These are phyloP conservation scores for Xylariaceae sp. DNA, from an alignment of 2,329 filamentous ascomycete genomes.

Conservation along the genomic window DNA sequence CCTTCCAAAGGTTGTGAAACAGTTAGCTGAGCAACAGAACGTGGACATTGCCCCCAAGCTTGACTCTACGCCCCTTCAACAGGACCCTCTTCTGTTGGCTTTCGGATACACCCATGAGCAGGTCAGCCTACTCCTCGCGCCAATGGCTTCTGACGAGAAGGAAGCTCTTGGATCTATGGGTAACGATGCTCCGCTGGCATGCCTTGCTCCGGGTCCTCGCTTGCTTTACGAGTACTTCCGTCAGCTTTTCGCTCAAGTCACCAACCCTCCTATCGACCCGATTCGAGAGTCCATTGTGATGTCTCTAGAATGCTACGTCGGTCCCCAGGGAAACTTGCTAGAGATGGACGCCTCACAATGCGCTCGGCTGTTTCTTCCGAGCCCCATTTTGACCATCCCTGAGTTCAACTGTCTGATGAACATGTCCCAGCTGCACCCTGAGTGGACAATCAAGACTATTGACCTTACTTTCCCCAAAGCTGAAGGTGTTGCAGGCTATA, in stretches of 20 bases:
- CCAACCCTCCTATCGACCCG: slow-evolving; percentile 94
- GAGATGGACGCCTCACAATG: slow-evolving; percentile 92
- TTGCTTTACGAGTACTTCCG: slow-evolving; percentile 95
- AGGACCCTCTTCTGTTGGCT: slow-evolving; percentile 75
- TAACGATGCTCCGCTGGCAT: slow-evolving; percentile 90
- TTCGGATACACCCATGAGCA: slow-evolving; percentile 96
- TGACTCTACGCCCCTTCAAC: slow-evolving; percentile 66
- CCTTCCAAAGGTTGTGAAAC: slow-evolving; percentile 66
- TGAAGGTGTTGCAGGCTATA: slow-evolving; percentile 76
- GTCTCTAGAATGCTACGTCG: slow-evolving; percentile 94
- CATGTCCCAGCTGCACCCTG: slow-evolving; percentile 63
- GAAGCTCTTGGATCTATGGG: slow-evolving; percentile 97
- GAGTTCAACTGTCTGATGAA: slow-evolving; percentile 86
- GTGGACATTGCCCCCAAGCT: slow-evolving; percentile 62
- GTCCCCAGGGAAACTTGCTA: slow-evolving; percentile 88
- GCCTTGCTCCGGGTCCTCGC: slow-evolving; percentile 81
- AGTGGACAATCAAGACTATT: slow-evolving; percentile 85
- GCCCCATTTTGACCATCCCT: slow-evolving; percentile 80
- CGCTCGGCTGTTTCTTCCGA: slow-evolving; percentile 76
- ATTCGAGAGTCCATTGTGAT: slow-evolving; percentile 97
- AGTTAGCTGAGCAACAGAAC: slow-evolving; percentile 50
- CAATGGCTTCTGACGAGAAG: slow-evolving; percentile 96
- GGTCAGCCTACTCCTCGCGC: slow-evolving; percentile 82
- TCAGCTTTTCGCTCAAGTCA: slow-evolving; percentile 95
- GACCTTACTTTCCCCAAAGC: slow-evolving; percentile 90